phyloP scores from a whole-genome alignment of 2,329 filamentous ascomycete species.

The Cercospora citrullina region DNA sequence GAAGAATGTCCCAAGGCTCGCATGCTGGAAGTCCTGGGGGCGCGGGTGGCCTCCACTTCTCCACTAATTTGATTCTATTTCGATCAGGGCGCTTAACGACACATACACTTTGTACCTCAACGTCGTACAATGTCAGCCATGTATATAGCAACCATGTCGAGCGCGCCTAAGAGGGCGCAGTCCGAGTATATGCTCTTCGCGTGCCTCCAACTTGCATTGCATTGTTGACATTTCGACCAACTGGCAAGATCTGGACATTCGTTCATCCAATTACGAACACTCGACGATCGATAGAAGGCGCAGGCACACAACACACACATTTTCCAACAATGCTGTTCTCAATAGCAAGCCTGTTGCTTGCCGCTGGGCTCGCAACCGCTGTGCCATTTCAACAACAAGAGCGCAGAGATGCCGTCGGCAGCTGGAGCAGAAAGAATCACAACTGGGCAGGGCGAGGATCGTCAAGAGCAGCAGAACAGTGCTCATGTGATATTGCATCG shows the following conservation, averaged over 20 bases:
- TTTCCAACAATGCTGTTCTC: constrained; percentile 31
- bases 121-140: constrained; percentile 31
- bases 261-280: constrained; percentile 5
- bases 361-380: constrained; percentile 24
- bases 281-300: background rate
- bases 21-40: background rate
- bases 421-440: constrained; percentile 21
- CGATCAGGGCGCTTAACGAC: constrained; percentile 24
- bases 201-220: constrained; percentile 12
- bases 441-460: constrained; percentile 17
- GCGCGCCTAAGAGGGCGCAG: constrained; percentile 1
- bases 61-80: constrained; percentile 26
- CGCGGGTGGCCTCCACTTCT: constrained; percentile 6
- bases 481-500: constrained; percentile 21
- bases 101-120: constrained; percentile 18
- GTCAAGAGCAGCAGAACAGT: constrained; percentile 12
- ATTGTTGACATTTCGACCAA: constrained; percentile 13
- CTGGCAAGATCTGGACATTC: constrained; percentile 10
- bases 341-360: constrained; percentile 25
- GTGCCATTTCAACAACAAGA: constrained; percentile 25
- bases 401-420: constrained; percentile 24
- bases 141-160: constrained; percentile 33
- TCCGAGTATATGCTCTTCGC: constrained; percentile 6
- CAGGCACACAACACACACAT: constrained; percentile 5
- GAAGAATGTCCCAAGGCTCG: background rate